phyloP scores from a whole-genome alignment of 2,329 filamentous ascomycete genomes.

The Colletotrichum zoysiae region DNA sequence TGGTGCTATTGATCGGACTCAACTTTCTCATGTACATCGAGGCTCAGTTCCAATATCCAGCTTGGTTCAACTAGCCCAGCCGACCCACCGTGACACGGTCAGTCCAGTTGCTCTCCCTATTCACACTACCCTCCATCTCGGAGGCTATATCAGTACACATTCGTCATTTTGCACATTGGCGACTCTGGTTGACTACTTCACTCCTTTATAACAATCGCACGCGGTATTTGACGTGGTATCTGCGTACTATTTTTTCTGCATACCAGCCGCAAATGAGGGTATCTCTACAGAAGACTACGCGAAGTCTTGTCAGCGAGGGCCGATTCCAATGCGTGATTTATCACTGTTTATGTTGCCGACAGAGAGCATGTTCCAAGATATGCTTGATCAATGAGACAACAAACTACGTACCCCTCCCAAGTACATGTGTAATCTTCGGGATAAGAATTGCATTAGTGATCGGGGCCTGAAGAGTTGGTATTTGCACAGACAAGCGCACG shows the following conservation, averaged over 20 bases:
- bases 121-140: too few species aligned
- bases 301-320: neutral
- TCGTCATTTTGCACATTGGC: neutral
- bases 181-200: neutral
- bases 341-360: neutral
- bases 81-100: too few species aligned
- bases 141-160: neutral
- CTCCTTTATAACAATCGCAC: too few species aligned
- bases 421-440: neutral
- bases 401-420: neutral
- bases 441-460: neutral
- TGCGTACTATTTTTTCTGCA: neutral
- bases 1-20: conserved; percentile 2
- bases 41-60: conserved; percentile 6
- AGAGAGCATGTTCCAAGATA: neutral
- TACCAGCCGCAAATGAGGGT: too few species aligned
- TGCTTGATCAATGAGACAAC: neutral
- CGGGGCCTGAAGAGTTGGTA: too few species aligned
- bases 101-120: neutral
- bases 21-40: conserved; percentile 7
- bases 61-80: neutral
- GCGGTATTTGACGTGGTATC: neutral
- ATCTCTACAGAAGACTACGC: too few species aligned
- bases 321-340: neutral
- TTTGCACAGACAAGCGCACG: neutral